Evolutionary conservation across 495 filamentous ascomycete genomes (phyloP), one percentile per base, ranked within the genome.

Genomic region (Lophiotrema nucula): DNA sequence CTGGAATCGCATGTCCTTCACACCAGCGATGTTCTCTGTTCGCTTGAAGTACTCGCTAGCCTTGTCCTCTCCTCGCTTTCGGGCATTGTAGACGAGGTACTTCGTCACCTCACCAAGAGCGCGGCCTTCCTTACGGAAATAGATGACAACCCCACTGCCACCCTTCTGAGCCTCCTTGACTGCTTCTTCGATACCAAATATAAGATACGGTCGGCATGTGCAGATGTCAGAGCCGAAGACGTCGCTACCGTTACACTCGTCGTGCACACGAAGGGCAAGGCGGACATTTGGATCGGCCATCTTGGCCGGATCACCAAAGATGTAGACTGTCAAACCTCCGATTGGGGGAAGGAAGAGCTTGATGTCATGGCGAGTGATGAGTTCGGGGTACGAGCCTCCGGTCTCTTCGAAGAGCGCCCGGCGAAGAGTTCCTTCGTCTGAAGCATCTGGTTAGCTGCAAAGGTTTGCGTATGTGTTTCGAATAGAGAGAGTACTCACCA

Each of bases 141-240:
- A 98, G 71, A 98, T 96, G 24, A 97, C 93, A 28, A 98, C 92
- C 44, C 93, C 93, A 65, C 86, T 91, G 37, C 93, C 93, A 44
- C 93, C 93, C 47, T 86, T 88, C 76, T 97, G 93, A 12, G 93
- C 93, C 74, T 97, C 90, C 64, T 91, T 92, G 57, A 98, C 92
- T 5, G 93, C 93, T 73, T 98, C 93, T 64, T 92, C 89, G 53
- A 98, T 91, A 27, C 93, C 93, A 68, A 93, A 98, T 62, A 95
- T 93, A 53, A 98, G 83, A 67, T 98, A 98, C 27, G 93, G 93
- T 39, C 93, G 84, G 73, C 93, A 97, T 24, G 93, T 98, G 75
- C 93, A 98, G 70, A 98, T 98, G 72, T 98, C 93, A 28, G 90
- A 95, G 56, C 95, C 92, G 73, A 98, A 98, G 50, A 98, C 93